Evolutionary conservation across 768 basidiomycete genomes (phyloP).

Genomic region (Pholiota microspora): DNA sequence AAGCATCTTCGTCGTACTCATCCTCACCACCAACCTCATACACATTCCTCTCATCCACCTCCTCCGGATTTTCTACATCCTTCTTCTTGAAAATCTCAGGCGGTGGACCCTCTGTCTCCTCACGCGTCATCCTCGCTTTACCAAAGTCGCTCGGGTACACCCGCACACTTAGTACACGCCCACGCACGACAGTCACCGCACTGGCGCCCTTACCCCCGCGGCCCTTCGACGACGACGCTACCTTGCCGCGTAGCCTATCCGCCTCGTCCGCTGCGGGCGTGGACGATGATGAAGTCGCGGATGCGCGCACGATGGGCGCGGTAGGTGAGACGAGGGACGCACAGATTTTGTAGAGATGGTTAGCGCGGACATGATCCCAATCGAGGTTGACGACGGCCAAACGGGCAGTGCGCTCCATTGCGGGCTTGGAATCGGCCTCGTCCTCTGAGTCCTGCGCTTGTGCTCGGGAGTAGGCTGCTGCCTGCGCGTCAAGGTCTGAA

Average conservation of each 20-base stretch:
- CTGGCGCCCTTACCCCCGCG: conserved; percentile 11
- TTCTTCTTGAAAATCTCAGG: conserved; percentile 73
- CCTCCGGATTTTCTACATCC: conserved; percentile 39
- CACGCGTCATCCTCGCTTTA: conserved; percentile 77
- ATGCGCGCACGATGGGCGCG: conserved; percentile 39
- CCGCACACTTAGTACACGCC: conserved; percentile 72
- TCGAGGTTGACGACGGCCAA: conserved; percentile 94
- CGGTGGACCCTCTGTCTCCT: conserved; percentile 91
- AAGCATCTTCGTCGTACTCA: conserved; percentile 84
- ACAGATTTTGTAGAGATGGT: conserved; percentile 90
- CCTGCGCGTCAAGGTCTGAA: conserved; percentile 73
- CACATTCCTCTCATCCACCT: conserved; percentile 62
- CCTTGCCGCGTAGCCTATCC: not conserved
- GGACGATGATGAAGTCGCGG: conserved; percentile 18
- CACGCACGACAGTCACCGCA: conserved; percentile 42
- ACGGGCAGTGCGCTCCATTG: conserved; percentile 55
- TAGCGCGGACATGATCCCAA: conserved; percentile 94
- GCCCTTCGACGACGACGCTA: not conserved
- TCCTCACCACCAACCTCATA: conserved; percentile 67
- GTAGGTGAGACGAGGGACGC: conserved; percentile 76
- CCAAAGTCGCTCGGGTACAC: conserved; percentile 96
- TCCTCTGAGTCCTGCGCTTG: conserved; percentile 46
- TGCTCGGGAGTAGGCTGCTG: conserved; percentile 53
- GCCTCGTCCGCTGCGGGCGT: not conserved
- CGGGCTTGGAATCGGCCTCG: conserved; percentile 24